A percentile compares a stretch with the other conserved stretches of the same genome.
Conservation (phyloP, 2,329 filamentous ascomycete genomes). For the Xylariaceae sp. region DNA sequence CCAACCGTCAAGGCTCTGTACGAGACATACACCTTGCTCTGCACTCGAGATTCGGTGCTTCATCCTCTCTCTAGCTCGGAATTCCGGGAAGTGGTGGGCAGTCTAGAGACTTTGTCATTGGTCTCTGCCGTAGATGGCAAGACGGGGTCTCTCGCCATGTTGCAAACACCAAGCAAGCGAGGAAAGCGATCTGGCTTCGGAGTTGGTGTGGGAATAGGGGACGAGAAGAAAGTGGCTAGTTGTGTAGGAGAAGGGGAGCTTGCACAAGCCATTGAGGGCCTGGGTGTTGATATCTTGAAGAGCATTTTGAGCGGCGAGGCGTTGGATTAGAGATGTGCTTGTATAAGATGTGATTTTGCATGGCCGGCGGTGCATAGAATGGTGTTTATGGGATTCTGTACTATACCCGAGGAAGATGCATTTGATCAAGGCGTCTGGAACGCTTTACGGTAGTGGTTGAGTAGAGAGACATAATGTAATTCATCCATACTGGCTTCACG, state of each 20-base stretch:
- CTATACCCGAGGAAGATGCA: too few species aligned
- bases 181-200: slow-evolving; percentile 51
- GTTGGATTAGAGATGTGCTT: slow-evolving; percentile 39
- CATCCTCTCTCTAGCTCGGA: slow-evolving; percentile 88
- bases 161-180: slow-evolving; percentile 69
- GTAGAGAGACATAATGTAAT: too few species aligned
- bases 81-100: slow-evolving; percentile 88
- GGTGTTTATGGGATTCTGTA: slow-evolving; percentile 4
- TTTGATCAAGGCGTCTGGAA: too few species aligned
- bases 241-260: slow-evolving; percentile 79
- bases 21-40: slow-evolving; percentile 76
- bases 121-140: slow-evolving; percentile 67
- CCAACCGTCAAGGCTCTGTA: slow-evolving; percentile 83
- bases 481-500: too few species aligned
- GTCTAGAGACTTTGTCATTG: slow-evolving; percentile 81
- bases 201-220: slow-evolving; percentile 45
- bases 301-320: slow-evolving; percentile 60
- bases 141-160: slow-evolving; percentile 59
- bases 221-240: slow-evolving; percentile 76
- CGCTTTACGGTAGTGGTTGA: too few species aligned
- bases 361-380: slow-evolving; percentile 7
- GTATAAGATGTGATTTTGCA: not conserved
- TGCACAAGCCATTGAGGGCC: slow-evolving; percentile 61
- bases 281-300: slow-evolving; percentile 57
- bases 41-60: slow-evolving; percentile 81